phyloP scores from a whole-genome alignment of 139 green algal species.

The Chlamydomonas sp. region DNA sequence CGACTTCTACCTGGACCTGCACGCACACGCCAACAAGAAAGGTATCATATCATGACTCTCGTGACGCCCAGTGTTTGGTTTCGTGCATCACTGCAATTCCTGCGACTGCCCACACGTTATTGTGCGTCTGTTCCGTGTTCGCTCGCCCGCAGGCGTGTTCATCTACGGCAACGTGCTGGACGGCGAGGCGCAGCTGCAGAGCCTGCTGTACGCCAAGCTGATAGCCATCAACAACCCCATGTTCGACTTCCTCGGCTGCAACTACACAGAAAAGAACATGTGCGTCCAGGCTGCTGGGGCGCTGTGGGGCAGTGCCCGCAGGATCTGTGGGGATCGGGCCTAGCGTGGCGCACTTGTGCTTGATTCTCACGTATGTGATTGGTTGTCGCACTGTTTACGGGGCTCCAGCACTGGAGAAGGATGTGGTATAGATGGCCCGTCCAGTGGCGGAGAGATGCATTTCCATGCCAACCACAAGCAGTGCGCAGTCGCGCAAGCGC shows the following conservation, averaged over 20 bases:
- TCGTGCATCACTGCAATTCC: not conserved
- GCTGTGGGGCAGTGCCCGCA: not conserved
- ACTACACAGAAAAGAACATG: constrained; percentile 76
- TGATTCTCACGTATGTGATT: not conserved
- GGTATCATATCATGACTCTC: not conserved
- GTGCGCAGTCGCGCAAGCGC: too few relatives aligned
- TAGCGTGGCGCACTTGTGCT: too few relatives aligned
- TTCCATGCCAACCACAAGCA: too few relatives aligned
- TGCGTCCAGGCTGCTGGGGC: not conserved
- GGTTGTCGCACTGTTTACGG: not conserved
- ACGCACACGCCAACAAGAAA: constrained; percentile 74
- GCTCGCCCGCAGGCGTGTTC: constrained; percentile 50
- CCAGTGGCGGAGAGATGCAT: too few relatives aligned
- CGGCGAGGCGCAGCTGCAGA: constrained; percentile 46
- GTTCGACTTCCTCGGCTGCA: constrained; percentile 63
- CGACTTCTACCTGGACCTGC: constrained; percentile 72
- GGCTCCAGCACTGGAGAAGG: too few relatives aligned
- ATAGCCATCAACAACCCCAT: constrained; percentile 55
- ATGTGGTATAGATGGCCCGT: too few relatives aligned
- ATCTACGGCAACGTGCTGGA: constrained; percentile 65
- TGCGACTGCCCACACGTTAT: not conserved
- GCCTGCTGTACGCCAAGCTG: constrained; percentile 56
- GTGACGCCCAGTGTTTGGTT: not conserved
- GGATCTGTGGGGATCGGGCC: too few relatives aligned
- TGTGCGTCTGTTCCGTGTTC: too few relatives aligned